Evolutionary conservation across 1,139 yeast species (phyloP).

Genomic region (Debaryomyces sp.): DNA sequence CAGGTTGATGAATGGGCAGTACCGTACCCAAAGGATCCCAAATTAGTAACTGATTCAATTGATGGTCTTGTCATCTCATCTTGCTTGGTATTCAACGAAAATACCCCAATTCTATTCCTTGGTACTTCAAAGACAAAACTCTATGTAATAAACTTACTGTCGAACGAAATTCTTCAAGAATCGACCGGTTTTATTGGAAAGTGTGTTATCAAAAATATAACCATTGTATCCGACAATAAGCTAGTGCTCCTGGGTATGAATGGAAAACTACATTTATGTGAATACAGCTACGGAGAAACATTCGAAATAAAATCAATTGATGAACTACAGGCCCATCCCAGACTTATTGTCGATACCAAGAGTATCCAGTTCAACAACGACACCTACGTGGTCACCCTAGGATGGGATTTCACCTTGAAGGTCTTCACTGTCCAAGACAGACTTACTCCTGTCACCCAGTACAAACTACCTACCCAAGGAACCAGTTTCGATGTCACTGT

Average conservation of each 20-base stretch:
- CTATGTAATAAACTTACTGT: conserved; percentile 19
- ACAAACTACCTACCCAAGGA: conserved; percentile 48
- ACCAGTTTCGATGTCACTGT: conserved; percentile 46
- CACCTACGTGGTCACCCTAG: conserved; percentile 55
- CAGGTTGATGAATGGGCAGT: conserved; percentile 40
- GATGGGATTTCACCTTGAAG: conserved; percentile 59
- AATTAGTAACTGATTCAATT: conserved; percentile 12
- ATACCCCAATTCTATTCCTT: conserved; percentile 19
- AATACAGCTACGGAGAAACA: conserved; percentile 14
- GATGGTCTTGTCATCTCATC: conserved; percentile 30
- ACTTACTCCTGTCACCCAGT: conserved; percentile 28
- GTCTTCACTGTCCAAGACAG: conserved; percentile 35
- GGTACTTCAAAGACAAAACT: conserved; percentile 32
- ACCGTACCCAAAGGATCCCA: conserved; percentile 29
- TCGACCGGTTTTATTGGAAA: conserved; percentile 20
- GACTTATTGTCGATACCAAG: conserved; percentile 38
- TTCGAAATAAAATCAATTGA: conserved; percentile 13
- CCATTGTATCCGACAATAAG: conserved; percentile 17
- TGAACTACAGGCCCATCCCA: conserved; percentile 28
- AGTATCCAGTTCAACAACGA: conserved; percentile 16
- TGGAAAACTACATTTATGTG: conserved; percentile 30
- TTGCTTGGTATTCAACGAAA: conserved; percentile 14
- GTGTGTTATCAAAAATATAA: conserved; percentile 39
- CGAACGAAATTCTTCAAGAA: conserved; percentile 15
- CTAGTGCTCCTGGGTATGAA: conserved; percentile 43